A percentile compares a stretch with the other conserved stretches of the same genome.
Evolutionary conservation across 2,329 filamentous ascomycete genomes (phyloP).

Genomic region (Hypoxylon sp.): DNA sequence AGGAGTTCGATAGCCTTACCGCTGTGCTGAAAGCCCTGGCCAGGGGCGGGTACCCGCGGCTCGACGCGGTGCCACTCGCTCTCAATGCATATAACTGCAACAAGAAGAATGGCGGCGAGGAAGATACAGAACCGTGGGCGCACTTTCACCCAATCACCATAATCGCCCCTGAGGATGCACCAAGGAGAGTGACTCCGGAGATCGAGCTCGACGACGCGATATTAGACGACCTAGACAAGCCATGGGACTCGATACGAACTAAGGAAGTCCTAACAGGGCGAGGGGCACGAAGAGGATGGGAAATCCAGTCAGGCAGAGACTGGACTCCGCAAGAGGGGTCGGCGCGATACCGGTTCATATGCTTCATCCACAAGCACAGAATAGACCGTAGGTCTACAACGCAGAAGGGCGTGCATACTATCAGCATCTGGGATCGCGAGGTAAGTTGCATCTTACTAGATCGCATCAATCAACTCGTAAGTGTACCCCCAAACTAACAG

Average conservation of each 20-base stretch:
- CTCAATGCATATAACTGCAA: constrained; percentile 47
- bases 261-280: not conserved
- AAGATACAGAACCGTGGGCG: constrained; percentile 32
- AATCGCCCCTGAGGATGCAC: constrained; percentile 18
- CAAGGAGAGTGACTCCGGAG: not conserved
- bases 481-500: not conserved
- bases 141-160: constrained; percentile 44
- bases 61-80: constrained; percentile 39
- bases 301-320: not conserved
- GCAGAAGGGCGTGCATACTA: constrained; percentile 43
- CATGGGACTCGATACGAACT: constrained; percentile 28
- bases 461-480: not conserved
- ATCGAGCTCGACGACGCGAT: constrained; percentile 30
- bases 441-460: constrained; percentile 24
- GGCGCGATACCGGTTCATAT: constrained; percentile 45
- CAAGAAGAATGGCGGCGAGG: not conserved
- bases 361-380: constrained; percentile 47
- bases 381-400: constrained; percentile 20
- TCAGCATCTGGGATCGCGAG: constrained; percentile 49
- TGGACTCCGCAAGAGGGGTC: not conserved
- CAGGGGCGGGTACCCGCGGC: constrained; percentile 34
- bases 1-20: constrained; percentile 26
- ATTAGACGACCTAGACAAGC: constrained; percentile 27
- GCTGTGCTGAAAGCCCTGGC: constrained; percentile 41
- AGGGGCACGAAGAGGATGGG: not conserved